These are phyloP conservation scores for Trichophyton rubrum DNA, from an alignment of 2,329 filamentous ascomycete genomes.

Conservation along the genomic window DNA sequence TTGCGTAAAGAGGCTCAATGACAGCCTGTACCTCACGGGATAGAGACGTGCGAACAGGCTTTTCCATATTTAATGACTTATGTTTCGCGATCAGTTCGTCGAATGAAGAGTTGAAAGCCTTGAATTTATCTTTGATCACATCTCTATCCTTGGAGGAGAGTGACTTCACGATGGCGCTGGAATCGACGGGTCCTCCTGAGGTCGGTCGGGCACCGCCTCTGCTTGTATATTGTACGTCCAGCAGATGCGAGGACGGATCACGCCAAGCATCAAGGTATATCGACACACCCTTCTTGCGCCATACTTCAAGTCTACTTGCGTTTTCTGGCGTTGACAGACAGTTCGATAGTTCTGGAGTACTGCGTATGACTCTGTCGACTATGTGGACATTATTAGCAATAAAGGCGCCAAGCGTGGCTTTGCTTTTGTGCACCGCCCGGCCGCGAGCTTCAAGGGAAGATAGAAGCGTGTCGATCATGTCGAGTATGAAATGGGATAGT, in stretches of 20 bases:
- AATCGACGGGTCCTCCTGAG: constrained; percentile 56
- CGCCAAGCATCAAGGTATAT: constrained; percentile 80
- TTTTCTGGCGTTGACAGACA: constrained; percentile 53
- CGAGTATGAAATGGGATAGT: constrained; percentile 77
- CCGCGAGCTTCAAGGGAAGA: constrained; percentile 63
- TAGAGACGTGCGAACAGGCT: constrained; percentile 69
- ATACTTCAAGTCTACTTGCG: constrained; percentile 58
- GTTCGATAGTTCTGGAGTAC: constrained; percentile 58
- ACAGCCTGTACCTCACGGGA: constrained; percentile 77
- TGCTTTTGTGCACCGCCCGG: constrained; percentile 59
- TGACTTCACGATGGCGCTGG: constrained; percentile 68
- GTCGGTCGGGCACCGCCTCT: constrained; percentile 54
- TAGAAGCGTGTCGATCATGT: constrained; percentile 75
- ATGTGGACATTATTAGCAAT: constrained; percentile 77
- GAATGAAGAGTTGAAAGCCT: constrained; percentile 77
- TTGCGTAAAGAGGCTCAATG: constrained; percentile 83
- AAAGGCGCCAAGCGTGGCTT: constrained; percentile 73
- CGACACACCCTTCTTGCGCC: constrained; percentile 74
- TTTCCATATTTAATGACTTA: constrained; percentile 77
- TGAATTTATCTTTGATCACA: constrained; percentile 90
- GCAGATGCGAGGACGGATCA: constrained; percentile 69
- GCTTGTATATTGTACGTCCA: constrained; percentile 87
- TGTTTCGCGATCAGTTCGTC: constrained; percentile 78
- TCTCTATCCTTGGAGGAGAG: constrained; percentile 87
- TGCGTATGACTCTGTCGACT: constrained; percentile 69